phyloP scores from a whole-genome alignment of 306 rosid species.

The Castanopsis chinensis region DNA sequence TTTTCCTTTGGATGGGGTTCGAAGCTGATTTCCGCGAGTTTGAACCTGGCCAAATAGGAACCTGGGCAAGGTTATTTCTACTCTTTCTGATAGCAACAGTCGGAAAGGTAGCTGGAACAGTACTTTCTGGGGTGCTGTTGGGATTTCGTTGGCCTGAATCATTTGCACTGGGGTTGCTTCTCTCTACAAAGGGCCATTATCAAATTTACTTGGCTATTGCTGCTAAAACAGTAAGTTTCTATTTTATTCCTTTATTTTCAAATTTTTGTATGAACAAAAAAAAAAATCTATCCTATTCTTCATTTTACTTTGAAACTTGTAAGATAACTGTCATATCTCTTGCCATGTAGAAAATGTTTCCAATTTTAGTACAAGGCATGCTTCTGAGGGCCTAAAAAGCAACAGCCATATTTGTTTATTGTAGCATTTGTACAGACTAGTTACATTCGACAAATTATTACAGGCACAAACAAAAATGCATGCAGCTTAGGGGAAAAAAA shows the following conservation, averaged over 20 bases:
- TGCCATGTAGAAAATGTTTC: neutral
- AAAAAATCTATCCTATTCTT: neutral
- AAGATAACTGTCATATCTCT: too few relatives aligned
- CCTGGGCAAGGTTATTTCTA: conserved; percentile 54
- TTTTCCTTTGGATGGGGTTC: conserved; percentile 93
- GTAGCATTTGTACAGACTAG: neutral
- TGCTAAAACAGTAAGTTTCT: conserved; percentile 59
- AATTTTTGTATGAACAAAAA: neutral
- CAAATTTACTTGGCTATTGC: conserved; percentile 79
- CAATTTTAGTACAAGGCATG: neutral
- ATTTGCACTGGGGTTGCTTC: conserved; percentile 77
- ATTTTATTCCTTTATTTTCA: conserved; percentile 13
- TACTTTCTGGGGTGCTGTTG: conserved; percentile 55
- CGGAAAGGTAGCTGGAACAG: conserved; percentile 73
- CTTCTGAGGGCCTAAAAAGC: neutral
- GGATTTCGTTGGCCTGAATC: conserved; percentile 92
- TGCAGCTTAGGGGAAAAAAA: neutral
- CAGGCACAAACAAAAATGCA: neutral
- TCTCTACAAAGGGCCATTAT: conserved; percentile 83
- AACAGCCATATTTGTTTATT: neutral
- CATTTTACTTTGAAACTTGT: too few relatives aligned
- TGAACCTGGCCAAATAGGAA: conserved; percentile 17
- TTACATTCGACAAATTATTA: neutral
- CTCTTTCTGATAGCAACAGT: conserved; percentile 37
- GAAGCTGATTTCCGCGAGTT: conserved; percentile 50